Evolutionary conservation across 1,139 yeast species (phyloP), one percentile per base, ranked within the genome.

Genomic region (Saccharomyces hybrid): DNA sequence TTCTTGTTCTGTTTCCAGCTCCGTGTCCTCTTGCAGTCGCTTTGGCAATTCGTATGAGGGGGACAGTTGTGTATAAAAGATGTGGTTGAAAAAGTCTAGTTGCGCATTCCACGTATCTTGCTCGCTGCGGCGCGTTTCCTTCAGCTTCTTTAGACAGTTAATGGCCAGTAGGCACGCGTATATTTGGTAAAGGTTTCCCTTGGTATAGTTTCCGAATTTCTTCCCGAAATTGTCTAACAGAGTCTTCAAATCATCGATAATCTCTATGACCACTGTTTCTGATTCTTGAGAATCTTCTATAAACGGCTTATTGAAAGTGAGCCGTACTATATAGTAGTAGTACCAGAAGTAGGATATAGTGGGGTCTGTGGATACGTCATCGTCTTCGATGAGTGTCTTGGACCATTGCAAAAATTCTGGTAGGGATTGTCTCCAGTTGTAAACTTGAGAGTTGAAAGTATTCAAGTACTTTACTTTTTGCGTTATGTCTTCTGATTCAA

Each of bases 231-330:
- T 68, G n/a, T 61, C 57, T 50, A 69, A 60, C 50, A 69, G 50
- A 2, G 62, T 63, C 47, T 61, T 58, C 41, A 70, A 55, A 47
- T 69, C 71, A 25, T 61, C 65, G 5, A 70, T 52, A 1, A 64
- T 61, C 46, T 66, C 70, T 28, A 61, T 53, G 0, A 69, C 65
- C 9, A 69, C 66, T 7, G 50, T 49, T 32, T 61, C 57, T 11
- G 70, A 63, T 49, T 68, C 72, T 13, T 58, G 64, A 42, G 65
- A 59, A 31, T 68, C 70, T 26, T 65, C 70, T 26, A 83, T 75
- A 61, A 82, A 82, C 1, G 86, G 86, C 49, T 84, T 73, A 63
- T 82, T 82, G 52, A 82, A 74, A 56, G 85, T 81, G 26, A 82
- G 70, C 6, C 79, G 67, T 5, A 81, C 75, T 48, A 82, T 78